phyloP scores from a whole-genome alignment of 2,329 filamentous ascomycete species.

The Tolypocladium ophioglossoides region DNA sequence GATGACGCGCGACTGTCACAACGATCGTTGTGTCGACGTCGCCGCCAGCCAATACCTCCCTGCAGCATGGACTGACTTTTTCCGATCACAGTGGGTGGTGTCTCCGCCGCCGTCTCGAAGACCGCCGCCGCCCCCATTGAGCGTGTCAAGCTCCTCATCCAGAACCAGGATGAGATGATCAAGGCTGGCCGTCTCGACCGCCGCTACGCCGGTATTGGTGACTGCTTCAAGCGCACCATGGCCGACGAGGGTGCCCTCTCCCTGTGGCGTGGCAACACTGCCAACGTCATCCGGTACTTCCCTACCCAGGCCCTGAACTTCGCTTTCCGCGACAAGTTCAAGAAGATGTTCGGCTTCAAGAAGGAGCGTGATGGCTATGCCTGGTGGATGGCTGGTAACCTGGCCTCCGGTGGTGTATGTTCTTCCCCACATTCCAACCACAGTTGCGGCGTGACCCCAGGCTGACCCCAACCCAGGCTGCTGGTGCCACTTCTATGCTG shows the following conservation, averaged over 20 bases:
- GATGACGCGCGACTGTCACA: not conserved
- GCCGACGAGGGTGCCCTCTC: conserved; percentile 88
- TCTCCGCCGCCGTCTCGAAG: conserved; percentile 99
- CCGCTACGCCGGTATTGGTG: conserved; percentile 86
- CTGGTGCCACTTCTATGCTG: conserved; percentile 98
- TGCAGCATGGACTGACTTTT: conserved; percentile 7
- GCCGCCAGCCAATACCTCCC: conserved; percentile 1
- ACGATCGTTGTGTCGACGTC: not conserved
- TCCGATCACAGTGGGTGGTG: conserved; percentile 78
- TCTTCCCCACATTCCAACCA: conserved; percentile 3
- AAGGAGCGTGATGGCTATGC: conserved; percentile 97
- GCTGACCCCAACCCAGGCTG: conserved; percentile 47
- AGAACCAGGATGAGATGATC: conserved; percentile 99
- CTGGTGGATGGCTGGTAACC: conserved; percentile 99
- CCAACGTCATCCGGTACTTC: conserved; percentile 99
- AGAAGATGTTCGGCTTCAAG: conserved; percentile 99
- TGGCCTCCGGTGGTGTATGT: conserved; percentile 98
- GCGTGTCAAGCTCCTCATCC: conserved; percentile 99
- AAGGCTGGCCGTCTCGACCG: conserved; percentile 96
- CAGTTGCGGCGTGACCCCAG: not conserved
- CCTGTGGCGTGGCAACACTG: conserved; percentile 99
- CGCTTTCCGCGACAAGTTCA: conserved; percentile 99
- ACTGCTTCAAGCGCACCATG: conserved; percentile 92
- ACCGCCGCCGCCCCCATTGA: conserved; percentile 99
- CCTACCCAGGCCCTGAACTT: conserved; percentile 99